Conservation (phyloP, 208 protist genomes). For the Trypanosoma vivax region DNA sequence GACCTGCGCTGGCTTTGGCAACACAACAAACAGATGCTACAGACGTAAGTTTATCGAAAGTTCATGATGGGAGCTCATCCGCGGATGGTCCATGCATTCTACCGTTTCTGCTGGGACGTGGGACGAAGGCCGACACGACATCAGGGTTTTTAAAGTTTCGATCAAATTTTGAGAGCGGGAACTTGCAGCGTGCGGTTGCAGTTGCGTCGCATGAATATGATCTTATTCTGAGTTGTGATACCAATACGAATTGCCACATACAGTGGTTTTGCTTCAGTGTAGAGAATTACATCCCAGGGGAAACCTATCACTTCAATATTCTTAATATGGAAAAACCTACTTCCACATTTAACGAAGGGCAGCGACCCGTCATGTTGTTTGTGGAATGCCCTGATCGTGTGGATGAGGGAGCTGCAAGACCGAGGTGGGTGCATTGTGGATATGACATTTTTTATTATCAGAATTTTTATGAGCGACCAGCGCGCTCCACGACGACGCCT, state of each 20-base stretch:
- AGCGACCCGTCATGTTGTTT: constrained; percentile 87
- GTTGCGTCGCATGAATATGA: constrained; percentile 91
- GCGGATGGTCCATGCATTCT: too few relatives aligned
- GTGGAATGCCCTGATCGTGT: constrained; percentile 16
- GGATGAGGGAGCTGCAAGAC: not conserved
- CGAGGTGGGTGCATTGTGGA: constrained; percentile 54
- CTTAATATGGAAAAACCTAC: constrained; percentile 94
- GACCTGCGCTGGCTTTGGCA: constrained; percentile 2
- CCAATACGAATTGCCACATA: constrained; percentile 91
- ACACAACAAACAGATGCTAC: not conserved
- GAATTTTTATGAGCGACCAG: constrained; percentile 60
- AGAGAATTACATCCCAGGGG: constrained; percentile 42
- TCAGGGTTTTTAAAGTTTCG: constrained; percentile 67
- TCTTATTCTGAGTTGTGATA: constrained; percentile 90
- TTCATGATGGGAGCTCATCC: too few relatives aligned
- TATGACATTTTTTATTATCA: constrained; percentile 80
- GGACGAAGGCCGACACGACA: not conserved
- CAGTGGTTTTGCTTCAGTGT: constrained; percentile 97
- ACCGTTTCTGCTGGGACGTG: not conserved
- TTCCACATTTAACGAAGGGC: constrained; percentile 94
- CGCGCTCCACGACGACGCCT: constrained; percentile 21
- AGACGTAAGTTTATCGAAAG: not conserved
- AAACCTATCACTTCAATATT: constrained; percentile 94
- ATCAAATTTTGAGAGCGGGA: constrained; percentile 93
- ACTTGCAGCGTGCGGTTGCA: constrained; percentile 88